phyloP scores from a whole-genome alignment of 148 eudicot genomes.

The Cornus kousa region DNA sequence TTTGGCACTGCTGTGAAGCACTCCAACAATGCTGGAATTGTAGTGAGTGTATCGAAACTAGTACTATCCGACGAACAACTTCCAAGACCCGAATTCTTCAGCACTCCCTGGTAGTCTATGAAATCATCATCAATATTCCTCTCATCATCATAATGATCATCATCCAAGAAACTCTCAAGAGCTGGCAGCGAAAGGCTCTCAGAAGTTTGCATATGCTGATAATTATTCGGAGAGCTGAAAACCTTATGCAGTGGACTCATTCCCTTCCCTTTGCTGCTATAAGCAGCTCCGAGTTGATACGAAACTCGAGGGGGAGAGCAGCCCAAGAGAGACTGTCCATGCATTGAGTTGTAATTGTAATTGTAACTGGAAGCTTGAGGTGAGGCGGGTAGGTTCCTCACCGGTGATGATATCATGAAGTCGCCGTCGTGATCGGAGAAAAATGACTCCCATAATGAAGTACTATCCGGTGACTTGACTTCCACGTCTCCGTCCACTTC shows the following conservation, averaged over 20 bases:
- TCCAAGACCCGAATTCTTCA: not conserved
- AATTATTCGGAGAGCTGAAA: slow-evolving; percentile 28
- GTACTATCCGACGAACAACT: slow-evolving; percentile 11
- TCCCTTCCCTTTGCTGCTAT: slow-evolving; percentile 29
- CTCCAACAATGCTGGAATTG: slow-evolving; percentile 38
- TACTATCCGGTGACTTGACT: slow-evolving; percentile 25
- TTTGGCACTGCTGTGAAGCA: slow-evolving; percentile 31
- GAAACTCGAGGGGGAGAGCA: slow-evolving; percentile 25
- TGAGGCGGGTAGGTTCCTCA: slow-evolving; percentile 17
- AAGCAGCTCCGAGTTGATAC: slow-evolving; percentile 20
- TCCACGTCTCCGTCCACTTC: slow-evolving; percentile 29
- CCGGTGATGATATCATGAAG: slow-evolving; percentile 38
- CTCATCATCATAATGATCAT: slow-evolving; percentile 8
- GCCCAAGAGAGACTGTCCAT: slow-evolving; percentile 9
- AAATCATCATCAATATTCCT: not conserved
- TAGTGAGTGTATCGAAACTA: not conserved
- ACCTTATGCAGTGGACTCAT: slow-evolving; percentile 33
- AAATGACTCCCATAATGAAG: slow-evolving; percentile 34
- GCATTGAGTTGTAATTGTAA: not conserved
- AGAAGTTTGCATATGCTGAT: slow-evolving; percentile 21
- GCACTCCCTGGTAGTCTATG: slow-evolving; percentile 3
- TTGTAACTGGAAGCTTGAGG: slow-evolving; percentile 5
- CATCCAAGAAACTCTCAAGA: slow-evolving; percentile 30
- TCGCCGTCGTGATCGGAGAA: slow-evolving; percentile 33
- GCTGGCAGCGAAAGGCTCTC: slow-evolving; percentile 32